A percentile compares a stretch with the other conserved stretches of the same genome.
These are phyloP conservation scores for Pythium plurisporium DNA, from an alignment of 352 stramenopile species.

Conservation along the genomic window DNA sequence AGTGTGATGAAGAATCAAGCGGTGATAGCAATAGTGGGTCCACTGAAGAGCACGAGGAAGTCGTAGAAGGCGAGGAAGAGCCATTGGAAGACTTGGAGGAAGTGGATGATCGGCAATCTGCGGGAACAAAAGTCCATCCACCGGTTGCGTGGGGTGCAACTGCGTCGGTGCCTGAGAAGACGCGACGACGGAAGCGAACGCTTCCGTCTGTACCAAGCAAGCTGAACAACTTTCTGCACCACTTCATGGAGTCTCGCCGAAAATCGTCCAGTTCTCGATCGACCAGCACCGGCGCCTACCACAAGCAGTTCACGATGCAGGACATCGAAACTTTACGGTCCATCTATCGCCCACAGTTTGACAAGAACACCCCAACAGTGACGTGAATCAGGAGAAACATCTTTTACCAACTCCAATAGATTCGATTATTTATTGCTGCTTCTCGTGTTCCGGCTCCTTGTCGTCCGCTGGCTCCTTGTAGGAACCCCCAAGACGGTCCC, in stretches of 20 bases:
- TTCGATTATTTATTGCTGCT: conserved; percentile 8
- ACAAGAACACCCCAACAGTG: background rate
- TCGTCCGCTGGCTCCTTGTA: conserved; percentile 41
- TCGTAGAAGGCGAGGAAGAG: conserved; percentile 1
- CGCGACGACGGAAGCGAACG: conserved; percentile 6
- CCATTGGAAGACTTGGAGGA: conserved; percentile 2
- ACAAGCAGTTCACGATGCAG: conserved; percentile 19
- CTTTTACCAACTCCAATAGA: background rate
- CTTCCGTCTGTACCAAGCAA: background rate
- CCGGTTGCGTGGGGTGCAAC: conserved; percentile 1
- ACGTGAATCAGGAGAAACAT: background rate
- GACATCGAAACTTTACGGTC: conserved; percentile 16
- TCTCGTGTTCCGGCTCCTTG: conserved; percentile 17
- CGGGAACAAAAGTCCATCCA: background rate
- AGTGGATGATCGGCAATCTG: background rate
- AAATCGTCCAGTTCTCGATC: conserved; percentile 7
- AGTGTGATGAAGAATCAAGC: conserved; percentile 12
- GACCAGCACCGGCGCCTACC: conserved; percentile 2
- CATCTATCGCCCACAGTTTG: conserved; percentile 11
- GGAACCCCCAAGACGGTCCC: conserved; percentile 60
- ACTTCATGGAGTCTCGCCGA: conserved; percentile 19
- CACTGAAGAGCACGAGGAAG: conserved; percentile 2
- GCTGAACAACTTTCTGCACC: conserved; percentile 13
- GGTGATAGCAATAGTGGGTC: conserved; percentile 4
- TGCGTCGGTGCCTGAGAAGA: background rate